Conservation (phyloP, 1,284 basidiomycete genomes). For the Flammula alnicola region DNA sequence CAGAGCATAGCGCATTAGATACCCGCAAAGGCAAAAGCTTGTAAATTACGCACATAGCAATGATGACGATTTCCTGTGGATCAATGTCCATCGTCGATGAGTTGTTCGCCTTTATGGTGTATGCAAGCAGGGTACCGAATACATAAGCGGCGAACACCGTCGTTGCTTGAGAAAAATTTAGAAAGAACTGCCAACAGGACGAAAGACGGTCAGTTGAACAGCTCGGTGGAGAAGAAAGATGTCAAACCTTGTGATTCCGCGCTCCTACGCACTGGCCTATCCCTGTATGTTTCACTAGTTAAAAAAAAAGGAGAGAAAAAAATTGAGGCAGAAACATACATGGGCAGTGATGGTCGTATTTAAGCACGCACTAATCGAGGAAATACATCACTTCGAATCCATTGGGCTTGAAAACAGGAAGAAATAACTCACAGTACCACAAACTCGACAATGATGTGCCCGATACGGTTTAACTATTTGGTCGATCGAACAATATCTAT, state of each 20-base stretch:
- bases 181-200: slow-evolving; percentile 56
- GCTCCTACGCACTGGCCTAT: slow-evolving; percentile 86
- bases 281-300: slow-evolving; percentile 49
- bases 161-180: slow-evolving; percentile 71
- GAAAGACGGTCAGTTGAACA: slow-evolving; percentile 1
- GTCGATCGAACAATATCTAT: slow-evolving; percentile 64
- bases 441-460: slow-evolving; percentile 77
- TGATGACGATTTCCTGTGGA: slow-evolving; percentile 66
- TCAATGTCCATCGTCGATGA: slow-evolving; percentile 34
- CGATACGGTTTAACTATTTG: slow-evolving; percentile 69
- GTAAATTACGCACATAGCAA: slow-evolving; percentile 54
- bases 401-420: slow-evolving; percentile 1
- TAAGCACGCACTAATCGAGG: slow-evolving; percentile 61
- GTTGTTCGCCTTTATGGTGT: slow-evolving; percentile 41
- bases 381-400: slow-evolving; percentile 6
- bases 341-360: slow-evolving; percentile 81
- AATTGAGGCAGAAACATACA: slow-evolving; percentile 42
- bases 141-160: slow-evolving; percentile 62
- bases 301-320: not conserved
- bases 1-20: not conserved
- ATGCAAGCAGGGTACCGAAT: slow-evolving; percentile 57
- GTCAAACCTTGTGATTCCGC: slow-evolving; percentile 69
- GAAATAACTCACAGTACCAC: slow-evolving; percentile 60
- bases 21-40: not conserved
- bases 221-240: not conserved